Evolutionary conservation across 1,139 yeast genomes (phyloP), one percentile per base, ranked within the genome.

Genomic region (Debaryomyces nepalensis): DNA sequence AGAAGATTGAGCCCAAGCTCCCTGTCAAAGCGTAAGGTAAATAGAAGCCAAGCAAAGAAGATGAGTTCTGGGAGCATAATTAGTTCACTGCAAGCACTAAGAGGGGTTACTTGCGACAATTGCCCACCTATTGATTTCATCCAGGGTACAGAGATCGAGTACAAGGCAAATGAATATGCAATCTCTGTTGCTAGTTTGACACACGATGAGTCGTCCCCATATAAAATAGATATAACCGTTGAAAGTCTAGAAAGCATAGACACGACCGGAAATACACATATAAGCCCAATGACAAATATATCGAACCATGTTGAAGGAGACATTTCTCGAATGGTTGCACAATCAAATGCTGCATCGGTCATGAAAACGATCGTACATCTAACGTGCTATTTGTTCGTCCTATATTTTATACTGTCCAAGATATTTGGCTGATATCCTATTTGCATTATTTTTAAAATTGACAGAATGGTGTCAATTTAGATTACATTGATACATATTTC

Each of bases 81-180:
- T 9, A 32, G 35, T 15, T 32, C 35, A 5, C 26, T 32, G 26
- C 35, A 32, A 9, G 35, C 35, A 6, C 14, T 32, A 12, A 20
- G 21, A 12, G 18, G 35, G n/a, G 23, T 6, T 10, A 20, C 7
- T 19, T 6, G 20, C 19, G 10, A 14, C 4, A 5, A 9, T 7
- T 27, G 19, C 8, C 31, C 31, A 4, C 18, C 14, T 15, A 8
- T 15, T 7, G 11, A 24, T 10, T n/a, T n/a, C 2, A 5, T 27
- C n/a, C 15, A 10, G 18, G 19, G 20, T 8, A 15, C 20, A n/a
- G n/a, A n/a, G n/a, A n/a, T n/a, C 11, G 20, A 27, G 4, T 18
- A 27, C 7, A 27, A 27, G 15, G 14, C 9, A 27, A 11, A 27
- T n/a, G n/a, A 9, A 9, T 27, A 15, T 27, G 31, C 19, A 7